phyloP scores from a whole-genome alignment of 2,329 filamentous ascomycete species.

The Lasiodiplodia gonubiensis region DNA sequence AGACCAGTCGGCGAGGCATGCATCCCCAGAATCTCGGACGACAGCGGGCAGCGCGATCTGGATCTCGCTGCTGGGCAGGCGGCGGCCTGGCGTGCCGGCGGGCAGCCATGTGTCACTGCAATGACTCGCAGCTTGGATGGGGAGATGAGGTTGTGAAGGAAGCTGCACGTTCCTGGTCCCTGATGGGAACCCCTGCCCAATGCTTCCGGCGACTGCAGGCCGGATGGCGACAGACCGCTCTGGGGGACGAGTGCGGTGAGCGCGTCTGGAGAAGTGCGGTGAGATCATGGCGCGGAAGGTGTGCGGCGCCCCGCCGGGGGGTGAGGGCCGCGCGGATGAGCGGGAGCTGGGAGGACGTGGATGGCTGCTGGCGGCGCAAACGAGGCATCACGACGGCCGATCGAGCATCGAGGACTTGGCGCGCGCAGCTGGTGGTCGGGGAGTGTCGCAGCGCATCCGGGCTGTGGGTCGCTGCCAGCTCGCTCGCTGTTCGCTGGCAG shows the following conservation, averaged over 20 bases:
- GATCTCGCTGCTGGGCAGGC: constrained; percentile 21
- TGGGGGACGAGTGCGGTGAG: constrained; percentile 23
- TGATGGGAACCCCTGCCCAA: constrained; percentile 22
- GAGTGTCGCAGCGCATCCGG: constrained; percentile 19
- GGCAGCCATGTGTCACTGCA: constrained; percentile 16
- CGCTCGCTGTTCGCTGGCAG: constrained; percentile 6
- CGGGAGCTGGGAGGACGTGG: constrained; percentile 16
- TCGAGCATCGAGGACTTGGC: constrained; percentile 14
- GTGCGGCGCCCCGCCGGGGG: constrained; percentile 13
- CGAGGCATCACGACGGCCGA: neutral
- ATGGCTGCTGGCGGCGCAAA: constrained; percentile 6
- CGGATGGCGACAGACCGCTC: constrained; percentile 17
- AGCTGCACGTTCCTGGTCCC: constrained; percentile 14
- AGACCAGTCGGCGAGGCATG: constrained; percentile 20
- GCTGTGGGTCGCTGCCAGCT: constrained; percentile 22
- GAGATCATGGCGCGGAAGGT: constrained; percentile 26
- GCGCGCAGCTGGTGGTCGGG: constrained; percentile 15
- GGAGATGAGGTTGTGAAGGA: constrained; percentile 16
- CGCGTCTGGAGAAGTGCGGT: constrained; percentile 23
- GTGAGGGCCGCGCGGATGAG: constrained; percentile 14
- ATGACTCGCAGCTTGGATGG: constrained; percentile 19
- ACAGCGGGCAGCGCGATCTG: constrained; percentile 5
- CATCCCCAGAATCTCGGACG: constrained; percentile 17
- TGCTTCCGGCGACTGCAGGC: constrained; percentile 10
- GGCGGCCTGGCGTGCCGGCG: constrained; percentile 11